Percentiles rank a stretch among this genome's conserved stretches.
These are phyloP conservation scores for Marsdenia floribunda DNA, from an alignment of 257 asterid species.

Conservation along the genomic window DNA sequence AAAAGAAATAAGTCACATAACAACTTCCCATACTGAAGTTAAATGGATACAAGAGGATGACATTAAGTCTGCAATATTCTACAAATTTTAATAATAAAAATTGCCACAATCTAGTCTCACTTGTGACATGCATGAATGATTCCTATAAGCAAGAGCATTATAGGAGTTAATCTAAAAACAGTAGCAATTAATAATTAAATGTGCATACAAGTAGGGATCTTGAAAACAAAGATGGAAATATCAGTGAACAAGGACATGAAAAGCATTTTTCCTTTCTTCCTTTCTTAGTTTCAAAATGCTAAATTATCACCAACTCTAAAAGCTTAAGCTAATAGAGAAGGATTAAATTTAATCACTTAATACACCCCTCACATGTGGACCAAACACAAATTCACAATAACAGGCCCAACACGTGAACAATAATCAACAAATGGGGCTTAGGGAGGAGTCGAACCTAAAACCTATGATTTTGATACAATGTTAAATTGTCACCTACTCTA, in stretches of 20 bases:
- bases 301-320: too few species aligned
- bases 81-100: background rate
- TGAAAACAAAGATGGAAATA: background rate
- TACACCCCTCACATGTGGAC: too few species aligned
- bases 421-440: too few species aligned
- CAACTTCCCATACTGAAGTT: background rate
- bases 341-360: too few species aligned
- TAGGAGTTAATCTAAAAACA: background rate
- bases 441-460: too few species aligned
- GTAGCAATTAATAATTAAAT: background rate
- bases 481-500: too few species aligned
- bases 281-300: background rate
- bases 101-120: background rate
- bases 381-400: too few species aligned
- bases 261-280: background rate
- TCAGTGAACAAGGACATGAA: background rate
- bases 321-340: too few species aligned
- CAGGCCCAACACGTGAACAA: too few species aligned
- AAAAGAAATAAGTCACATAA: background rate
- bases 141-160: background rate
- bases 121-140: background rate
- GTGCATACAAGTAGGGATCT: background rate
- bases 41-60: background rate
- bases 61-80: background rate
- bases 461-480: too few species aligned